Evolutionary conservation across 1,139 yeast species (phyloP).

Genomic region (Eremothecium sinecaudum): DNA sequence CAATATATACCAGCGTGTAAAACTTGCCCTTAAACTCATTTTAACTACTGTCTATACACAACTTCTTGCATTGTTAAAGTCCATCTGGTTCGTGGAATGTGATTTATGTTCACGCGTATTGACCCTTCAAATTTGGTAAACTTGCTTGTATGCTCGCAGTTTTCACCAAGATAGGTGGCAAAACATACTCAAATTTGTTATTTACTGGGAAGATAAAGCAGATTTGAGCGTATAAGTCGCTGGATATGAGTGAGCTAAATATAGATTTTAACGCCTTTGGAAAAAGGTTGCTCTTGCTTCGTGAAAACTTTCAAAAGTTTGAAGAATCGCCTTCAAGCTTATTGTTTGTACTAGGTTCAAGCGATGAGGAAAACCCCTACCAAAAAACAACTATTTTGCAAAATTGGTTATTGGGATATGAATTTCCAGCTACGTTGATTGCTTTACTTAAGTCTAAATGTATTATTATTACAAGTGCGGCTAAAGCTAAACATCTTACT

Average conservation of each 20-base stretch:
- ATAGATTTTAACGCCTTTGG: slow-evolving; percentile 38
- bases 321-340: slow-evolving; percentile 45
- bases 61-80: too few species aligned
- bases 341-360: slow-evolving; percentile 67
- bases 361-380: slow-evolving; percentile 82
- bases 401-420: slow-evolving; percentile 90
- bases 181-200: too few species aligned
- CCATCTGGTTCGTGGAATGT: too few species aligned
- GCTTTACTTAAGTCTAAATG: slow-evolving; percentile 54
- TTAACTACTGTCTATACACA: too few species aligned
- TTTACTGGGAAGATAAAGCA: too few species aligned
- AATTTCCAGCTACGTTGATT: slow-evolving; percentile 82
- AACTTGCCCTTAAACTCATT: too few species aligned
- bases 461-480: slow-evolving; percentile 67
- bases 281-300: slow-evolving; percentile 29
- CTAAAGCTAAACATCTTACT: slow-evolving; percentile 75
- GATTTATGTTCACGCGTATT: too few species aligned
- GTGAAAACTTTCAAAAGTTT: slow-evolving; percentile 31
- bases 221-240: too few species aligned
- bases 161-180: not conserved
- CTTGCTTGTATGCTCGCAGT: too few species aligned
- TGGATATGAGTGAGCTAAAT: slow-evolving; percentile 1
- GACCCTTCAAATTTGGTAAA: too few species aligned
- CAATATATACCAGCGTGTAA: too few species aligned
- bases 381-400: slow-evolving; percentile 83